Percentiles rank a stretch among this genome's conserved stretches.
Conservation (phyloP, 2,329 filamentous ascomycete genomes). For the Alternaria sp. region DNA sequence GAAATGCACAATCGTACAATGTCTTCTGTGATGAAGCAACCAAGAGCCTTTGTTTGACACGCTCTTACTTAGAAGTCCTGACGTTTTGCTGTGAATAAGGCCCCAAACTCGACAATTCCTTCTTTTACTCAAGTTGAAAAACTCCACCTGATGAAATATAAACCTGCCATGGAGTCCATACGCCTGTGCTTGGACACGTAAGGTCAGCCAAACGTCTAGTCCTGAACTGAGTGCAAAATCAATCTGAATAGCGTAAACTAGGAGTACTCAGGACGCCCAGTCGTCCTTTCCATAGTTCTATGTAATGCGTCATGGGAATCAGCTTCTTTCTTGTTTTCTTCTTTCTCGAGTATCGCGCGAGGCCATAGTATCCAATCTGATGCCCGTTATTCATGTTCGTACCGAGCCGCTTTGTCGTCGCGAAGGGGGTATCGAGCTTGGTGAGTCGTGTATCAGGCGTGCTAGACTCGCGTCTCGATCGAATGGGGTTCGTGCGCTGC, state of each 20-base stretch:
- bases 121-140: neutral
- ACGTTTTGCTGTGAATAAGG: neutral
- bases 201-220: neutral
- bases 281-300: neutral
- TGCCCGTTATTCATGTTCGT: neutral
- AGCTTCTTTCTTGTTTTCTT: neutral
- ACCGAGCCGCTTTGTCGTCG: neutral
- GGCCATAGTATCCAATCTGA: constrained; percentile 8
- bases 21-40: neutral
- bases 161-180: neutral
- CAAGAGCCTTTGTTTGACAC: neutral
- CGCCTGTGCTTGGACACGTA: neutral
- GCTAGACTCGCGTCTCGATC: constrained; percentile 11
- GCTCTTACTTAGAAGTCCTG: neutral
- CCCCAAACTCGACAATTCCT: neutral
- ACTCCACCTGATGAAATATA: neutral
- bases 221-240: neutral
- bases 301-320: neutral
- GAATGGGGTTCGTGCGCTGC: constrained; percentile 8
- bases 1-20: neutral
- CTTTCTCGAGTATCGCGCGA: neutral
- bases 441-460: neutral
- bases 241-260: neutral
- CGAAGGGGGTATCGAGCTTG: neutral
- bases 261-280: neutral